phyloP scores from a whole-genome alignment of 257 asterid genomes.

The Solanum megistacrolobum region DNA sequence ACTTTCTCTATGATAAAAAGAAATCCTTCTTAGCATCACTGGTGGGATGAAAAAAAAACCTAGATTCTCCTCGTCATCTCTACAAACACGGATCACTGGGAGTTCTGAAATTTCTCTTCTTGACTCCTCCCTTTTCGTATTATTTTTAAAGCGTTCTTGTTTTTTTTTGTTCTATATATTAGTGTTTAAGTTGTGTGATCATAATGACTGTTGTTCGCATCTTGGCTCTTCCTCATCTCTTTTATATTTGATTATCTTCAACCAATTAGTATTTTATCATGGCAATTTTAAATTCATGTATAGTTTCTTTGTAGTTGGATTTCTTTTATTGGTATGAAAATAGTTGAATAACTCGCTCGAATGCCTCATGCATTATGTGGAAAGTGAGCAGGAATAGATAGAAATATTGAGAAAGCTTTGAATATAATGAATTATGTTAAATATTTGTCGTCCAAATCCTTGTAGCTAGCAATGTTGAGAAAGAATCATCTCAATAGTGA shows the following conservation, averaged over 20 bases:
- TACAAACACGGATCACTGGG: not conserved
- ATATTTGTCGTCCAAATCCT: not conserved
- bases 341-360: not conserved
- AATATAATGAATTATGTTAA: too few relatives aligned
- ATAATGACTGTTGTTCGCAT: not conserved
- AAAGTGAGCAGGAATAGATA: not conserved
- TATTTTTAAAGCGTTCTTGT: too few relatives aligned
- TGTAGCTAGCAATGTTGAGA: not conserved
- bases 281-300: not conserved
- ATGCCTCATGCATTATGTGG: not conserved
- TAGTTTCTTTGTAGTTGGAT: not conserved
- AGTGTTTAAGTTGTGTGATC: too few relatives aligned
- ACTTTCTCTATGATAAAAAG: not conserved
- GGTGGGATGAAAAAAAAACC: not conserved
- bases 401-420: too few relatives aligned
- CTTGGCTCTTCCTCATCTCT: not conserved
- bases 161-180: too few relatives aligned
- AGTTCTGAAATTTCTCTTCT: not conserved
- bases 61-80: not conserved
- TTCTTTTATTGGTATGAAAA: too few relatives aligned
- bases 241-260: not conserved
- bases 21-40: not conserved
- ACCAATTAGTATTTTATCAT: not conserved
- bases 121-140: not conserved
- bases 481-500: not conserved